A percentile compares a stretch with the other conserved stretches of the same genome.
phyloP scores from a whole-genome alignment of 768 basidiomycete genomes.

The Porpolomopsis calyptriformis region DNA sequence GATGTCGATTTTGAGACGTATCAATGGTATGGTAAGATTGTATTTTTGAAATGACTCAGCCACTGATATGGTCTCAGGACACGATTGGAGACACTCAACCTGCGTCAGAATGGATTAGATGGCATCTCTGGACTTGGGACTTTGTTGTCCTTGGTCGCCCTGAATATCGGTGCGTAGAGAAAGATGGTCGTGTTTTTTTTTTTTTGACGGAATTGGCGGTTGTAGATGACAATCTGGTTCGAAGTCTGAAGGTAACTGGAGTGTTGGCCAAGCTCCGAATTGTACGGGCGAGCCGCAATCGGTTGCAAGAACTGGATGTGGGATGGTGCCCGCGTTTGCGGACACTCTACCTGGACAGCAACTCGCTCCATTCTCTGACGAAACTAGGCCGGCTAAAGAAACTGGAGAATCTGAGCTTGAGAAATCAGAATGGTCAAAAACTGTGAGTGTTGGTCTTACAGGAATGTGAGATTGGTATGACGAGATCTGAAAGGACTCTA shows the following conservation, averaged over 20 bases:
- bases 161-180: conserved; percentile 70
- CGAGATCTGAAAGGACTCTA: conserved; percentile 26
- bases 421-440: conserved; percentile 72
- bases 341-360: conserved; percentile 89
- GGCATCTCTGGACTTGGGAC: conserved; percentile 49
- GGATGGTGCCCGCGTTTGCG: conserved; percentile 59
- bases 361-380: conserved; percentile 41
- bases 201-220: conserved; percentile 7
- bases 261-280: conserved; percentile 66
- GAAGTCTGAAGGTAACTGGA: conserved; percentile 40
- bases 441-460: too few relatives aligned
- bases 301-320: conserved; percentile 54
- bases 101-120: conserved; percentile 65
- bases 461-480: conserved; percentile 3
- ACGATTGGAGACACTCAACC: conserved; percentile 70
- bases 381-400: conserved; percentile 50
- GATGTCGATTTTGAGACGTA: conserved; percentile 48
- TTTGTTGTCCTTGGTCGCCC: conserved; percentile 51
- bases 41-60: conserved; percentile 6
- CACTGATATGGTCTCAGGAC: conserved; percentile 21
- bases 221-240: conserved; percentile 65
- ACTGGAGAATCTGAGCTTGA: conserved; percentile 83
- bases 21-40: conserved; percentile 51
- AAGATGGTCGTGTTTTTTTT: conserved; percentile 7
- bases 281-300: conserved; percentile 77